Percentiles rank a stretch among this genome's conserved stretches.
Evolutionary conservation across 768 basidiomycete genomes (phyloP).

Genomic region (Leccinum uliginosum): DNA sequence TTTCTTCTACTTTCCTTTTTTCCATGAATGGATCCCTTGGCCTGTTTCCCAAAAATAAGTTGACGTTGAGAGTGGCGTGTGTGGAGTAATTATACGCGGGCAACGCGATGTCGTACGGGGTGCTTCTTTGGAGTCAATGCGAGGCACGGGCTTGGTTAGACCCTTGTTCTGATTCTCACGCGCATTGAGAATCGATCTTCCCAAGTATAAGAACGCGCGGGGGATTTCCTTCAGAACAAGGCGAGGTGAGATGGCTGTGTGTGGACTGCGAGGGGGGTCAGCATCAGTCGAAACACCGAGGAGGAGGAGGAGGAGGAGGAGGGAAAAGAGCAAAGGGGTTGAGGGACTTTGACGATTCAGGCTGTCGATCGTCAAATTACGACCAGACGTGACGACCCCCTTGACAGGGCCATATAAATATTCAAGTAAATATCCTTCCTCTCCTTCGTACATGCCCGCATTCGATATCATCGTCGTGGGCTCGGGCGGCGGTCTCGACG

Average conservation of each 20-base stretch:
- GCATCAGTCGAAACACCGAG: neutral
- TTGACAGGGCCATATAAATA: neutral
- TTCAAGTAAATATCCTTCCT: neutral
- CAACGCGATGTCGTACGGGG: neutral
- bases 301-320: neutral
- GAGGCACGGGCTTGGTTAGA: neutral
- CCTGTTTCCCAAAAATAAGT: slow-evolving; percentile 5
- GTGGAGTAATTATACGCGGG: neutral
- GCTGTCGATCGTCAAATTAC: neutral
- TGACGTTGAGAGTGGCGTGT: slow-evolving; percentile 3
- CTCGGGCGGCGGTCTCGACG: slow-evolving; percentile 85
- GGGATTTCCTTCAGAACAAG: neutral
- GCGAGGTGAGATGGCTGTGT: neutral
- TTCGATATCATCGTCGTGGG: slow-evolving; percentile 81
- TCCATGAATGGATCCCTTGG: slow-evolving; percentile 17
- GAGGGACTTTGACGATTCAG: neutral
- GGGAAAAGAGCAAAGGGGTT: neutral
- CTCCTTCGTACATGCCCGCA: slow-evolving; percentile 32
- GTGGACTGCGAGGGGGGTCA: neutral
- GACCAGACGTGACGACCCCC: neutral
- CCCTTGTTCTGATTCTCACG: slow-evolving; percentile 11
- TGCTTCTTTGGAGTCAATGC: neutral
- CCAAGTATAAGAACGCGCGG: slow-evolving; percentile 12
- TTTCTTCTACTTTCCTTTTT: neutral
- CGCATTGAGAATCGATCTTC: slow-evolving; percentile 7